These are phyloP conservation scores for Fusarium stilboides DNA, from an alignment of 2,329 filamentous ascomycete species.

Conservation along the genomic window DNA sequence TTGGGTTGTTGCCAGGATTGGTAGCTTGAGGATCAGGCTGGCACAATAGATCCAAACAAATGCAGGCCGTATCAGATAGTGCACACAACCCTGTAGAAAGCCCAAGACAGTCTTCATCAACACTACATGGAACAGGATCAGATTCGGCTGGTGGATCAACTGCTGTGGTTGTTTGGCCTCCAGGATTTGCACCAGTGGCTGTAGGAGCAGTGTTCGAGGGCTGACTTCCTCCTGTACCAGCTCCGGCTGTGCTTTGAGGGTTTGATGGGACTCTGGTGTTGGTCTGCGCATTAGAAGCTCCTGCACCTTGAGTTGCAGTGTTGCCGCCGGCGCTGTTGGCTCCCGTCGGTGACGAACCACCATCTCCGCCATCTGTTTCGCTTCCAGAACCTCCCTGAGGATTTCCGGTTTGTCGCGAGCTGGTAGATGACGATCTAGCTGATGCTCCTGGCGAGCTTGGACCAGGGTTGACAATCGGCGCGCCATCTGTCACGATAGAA, in stretches of 20 bases:
- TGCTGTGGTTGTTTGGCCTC: slow-evolving; percentile 9
- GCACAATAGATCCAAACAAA: slow-evolving; percentile 17
- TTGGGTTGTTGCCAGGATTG: neutral
- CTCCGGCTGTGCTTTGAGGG: neutral
- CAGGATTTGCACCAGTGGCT: neutral
- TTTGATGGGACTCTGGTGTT: neutral
- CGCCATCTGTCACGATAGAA: slow-evolving; percentile 8
- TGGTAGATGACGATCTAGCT: neutral
- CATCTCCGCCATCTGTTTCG: neutral
- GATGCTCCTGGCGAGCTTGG: neutral
- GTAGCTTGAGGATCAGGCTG: slow-evolving; percentile 1
- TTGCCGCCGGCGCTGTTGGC: neutral
- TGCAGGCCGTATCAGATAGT: slow-evolving; percentile 1
- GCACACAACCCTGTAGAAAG: slow-evolving; percentile 8
- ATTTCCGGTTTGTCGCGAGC: neutral
- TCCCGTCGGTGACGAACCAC: neutral
- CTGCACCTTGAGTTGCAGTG: neutral
- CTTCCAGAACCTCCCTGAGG: slow-evolving; percentile 8
- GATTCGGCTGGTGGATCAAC: neutral
- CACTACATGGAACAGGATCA: neutral
- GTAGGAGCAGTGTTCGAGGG: slow-evolving; percentile 1
- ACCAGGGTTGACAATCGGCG: slow-evolving; percentile 9
- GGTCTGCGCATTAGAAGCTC: neutral
- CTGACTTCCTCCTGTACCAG: neutral
- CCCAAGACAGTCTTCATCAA: slow-evolving; percentile 18